phyloP scores from a whole-genome alignment of 768 basidiomycete species.

The Tricholoma terreum region DNA sequence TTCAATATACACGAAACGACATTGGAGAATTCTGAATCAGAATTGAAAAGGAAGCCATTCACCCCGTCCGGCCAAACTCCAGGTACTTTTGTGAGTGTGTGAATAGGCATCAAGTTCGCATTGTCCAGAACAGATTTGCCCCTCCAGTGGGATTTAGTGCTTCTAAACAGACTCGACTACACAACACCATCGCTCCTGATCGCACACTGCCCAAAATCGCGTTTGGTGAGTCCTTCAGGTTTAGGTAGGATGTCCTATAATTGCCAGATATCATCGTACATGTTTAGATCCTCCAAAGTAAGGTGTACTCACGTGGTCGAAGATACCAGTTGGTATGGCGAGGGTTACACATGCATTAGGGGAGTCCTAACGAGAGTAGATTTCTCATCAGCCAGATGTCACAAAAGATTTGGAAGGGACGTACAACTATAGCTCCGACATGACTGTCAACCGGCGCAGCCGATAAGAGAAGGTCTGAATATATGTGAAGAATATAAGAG shows the following conservation, averaged over 20 bases:
- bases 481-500: background rate
- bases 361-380: conserved; percentile 45
- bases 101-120: too few species aligned
- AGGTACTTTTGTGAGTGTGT: too few species aligned
- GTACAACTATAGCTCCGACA: conserved; percentile 63
- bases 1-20: too few species aligned
- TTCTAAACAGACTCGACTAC: background rate
- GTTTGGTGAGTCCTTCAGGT: conserved; percentile 57
- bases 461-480: conserved; percentile 55
- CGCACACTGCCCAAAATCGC: conserved; percentile 62
- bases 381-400: background rate
- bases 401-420: conserved; percentile 17
- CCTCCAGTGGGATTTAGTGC: background rate
- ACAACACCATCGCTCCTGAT: conserved; percentile 39
- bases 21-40: too few species aligned
- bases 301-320: conserved; percentile 52
- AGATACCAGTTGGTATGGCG: conserved; percentile 73
- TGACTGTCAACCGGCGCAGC: conserved; percentile 66
- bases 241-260: conserved; percentile 64
- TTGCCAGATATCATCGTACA: background rate
- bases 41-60: too few species aligned
- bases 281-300: background rate
- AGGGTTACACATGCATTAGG: conserved; percentile 78
- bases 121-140: too few species aligned
- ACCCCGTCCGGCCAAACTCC: too few species aligned